phyloP scores from a whole-genome alignment of 1,284 basidiomycete species.

The Cyathus olla region DNA sequence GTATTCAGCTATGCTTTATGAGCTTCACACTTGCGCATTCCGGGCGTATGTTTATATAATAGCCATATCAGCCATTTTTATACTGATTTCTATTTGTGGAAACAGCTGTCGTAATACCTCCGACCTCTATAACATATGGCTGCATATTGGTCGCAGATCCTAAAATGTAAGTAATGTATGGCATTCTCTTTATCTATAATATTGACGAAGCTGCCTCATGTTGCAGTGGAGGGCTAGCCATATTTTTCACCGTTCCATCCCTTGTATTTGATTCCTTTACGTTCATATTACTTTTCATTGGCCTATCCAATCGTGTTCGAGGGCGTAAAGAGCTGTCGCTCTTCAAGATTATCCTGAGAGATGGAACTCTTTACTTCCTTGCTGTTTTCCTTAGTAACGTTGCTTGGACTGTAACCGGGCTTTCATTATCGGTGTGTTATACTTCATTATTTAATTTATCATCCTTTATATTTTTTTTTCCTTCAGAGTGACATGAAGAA shows the following conservation, averaged over 20 bases:
- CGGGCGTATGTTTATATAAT: not conserved
- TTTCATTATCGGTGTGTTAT: too few species aligned
- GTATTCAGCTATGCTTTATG: not conserved
- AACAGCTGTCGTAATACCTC: not conserved
- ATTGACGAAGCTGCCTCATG: too few species aligned
- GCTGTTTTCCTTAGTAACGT: too few species aligned
- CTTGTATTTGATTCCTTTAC: not conserved
- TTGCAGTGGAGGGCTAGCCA: not conserved
- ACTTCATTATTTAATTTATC: too few species aligned
- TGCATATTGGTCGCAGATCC: conserved; percentile 1
- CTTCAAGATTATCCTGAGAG: too few species aligned
- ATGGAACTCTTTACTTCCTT: too few species aligned
- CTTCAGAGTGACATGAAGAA: not conserved
- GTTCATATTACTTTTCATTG: too few species aligned
- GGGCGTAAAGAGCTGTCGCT: not conserved
- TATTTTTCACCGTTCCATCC: not conserved
- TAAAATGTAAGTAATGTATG: not conserved
- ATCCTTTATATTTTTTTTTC: too few species aligned
- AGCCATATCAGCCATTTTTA: not conserved
- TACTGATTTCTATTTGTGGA: not conserved
- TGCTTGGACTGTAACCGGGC: too few species aligned
- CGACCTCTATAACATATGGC: not conserved
- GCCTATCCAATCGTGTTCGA: not conserved
- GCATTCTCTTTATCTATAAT: not conserved
- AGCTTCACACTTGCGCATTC: not conserved